A percentile compares a stretch with the other conserved stretches of the same genome.
Evolutionary conservation across 768 basidiomycete genomes (phyloP).

Genomic region (Omphalotus guepiniiformis): DNA sequence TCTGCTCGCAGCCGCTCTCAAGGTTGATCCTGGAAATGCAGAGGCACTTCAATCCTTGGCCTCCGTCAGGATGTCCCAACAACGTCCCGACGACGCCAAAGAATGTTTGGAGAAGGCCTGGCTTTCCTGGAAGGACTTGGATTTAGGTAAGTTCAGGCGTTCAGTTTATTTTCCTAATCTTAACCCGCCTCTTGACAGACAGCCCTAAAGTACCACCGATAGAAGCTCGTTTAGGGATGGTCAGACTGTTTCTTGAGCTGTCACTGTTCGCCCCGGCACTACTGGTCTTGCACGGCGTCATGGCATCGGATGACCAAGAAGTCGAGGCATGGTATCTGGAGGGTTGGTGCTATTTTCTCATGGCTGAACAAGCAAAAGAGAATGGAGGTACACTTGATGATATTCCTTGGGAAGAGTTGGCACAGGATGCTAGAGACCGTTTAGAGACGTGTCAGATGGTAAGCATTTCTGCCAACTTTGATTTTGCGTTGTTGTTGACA

Average conservation of each 20-base stretch:
- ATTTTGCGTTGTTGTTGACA: conserved; percentile 2
- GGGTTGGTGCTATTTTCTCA: conserved; percentile 89
- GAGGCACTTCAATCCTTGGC: conserved; percentile 81
- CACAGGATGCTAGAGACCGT: conserved; percentile 55
- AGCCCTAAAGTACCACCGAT: conserved; percentile 68
- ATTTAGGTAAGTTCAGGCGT: conserved; percentile 35
- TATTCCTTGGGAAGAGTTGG: conserved; percentile 17
- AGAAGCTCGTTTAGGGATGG: conserved; percentile 64
- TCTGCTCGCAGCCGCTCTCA: conserved; percentile 67
- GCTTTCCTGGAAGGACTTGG: conserved; percentile 66
- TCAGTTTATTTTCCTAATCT: neutral
- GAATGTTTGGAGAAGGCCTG: conserved; percentile 64
- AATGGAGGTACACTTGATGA: conserved; percentile 40
- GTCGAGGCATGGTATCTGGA: conserved; percentile 94
- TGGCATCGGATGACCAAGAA: conserved; percentile 78
- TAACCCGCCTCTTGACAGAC: conserved; percentile 34
- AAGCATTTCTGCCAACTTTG: conserved; percentile 20
- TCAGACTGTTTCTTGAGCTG: conserved; percentile 82
- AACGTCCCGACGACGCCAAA: conserved; percentile 78
- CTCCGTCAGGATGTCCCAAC: conserved; percentile 86
- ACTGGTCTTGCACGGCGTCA: conserved; percentile 70
- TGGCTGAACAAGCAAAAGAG: conserved; percentile 68
- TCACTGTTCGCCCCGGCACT: conserved; percentile 67
- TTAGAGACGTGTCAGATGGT: conserved; percentile 81
- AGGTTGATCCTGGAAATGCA: conserved; percentile 67